Evolutionary conservation across 2,329 filamentous ascomycete species (phyloP), one percentile per base, ranked within the genome.

Genomic region (Aspergillus pseudotamarii): DNA sequence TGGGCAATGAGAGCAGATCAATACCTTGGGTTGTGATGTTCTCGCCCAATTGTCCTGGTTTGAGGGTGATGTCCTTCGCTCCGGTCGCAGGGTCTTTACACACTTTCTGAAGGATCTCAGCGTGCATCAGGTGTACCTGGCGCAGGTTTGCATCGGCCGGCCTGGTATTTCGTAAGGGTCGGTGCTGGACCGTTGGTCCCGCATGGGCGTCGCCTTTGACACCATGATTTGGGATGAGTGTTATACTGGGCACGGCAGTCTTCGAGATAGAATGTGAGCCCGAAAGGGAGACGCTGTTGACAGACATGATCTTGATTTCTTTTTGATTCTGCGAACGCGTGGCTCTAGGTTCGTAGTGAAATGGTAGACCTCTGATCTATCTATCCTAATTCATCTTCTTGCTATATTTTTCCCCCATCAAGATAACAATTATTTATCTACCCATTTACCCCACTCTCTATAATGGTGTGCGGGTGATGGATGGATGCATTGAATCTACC

Each of bases 11-110:
- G 14, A 61, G 41, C 32, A 67, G 50, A 23, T 67, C 60, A 16
- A 65, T 55, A 1, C 65, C 63, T 28, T 59, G 46, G 1, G 65
- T 67, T 14, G 63, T 65, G 19, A 67, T 55, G 36, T 67, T 67
- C 28, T 67, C 58, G 2, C 65, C 65, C 1, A 67, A 28, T 0
- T 43, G 50, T 6, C 65, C 65, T 0, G 63, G 38, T 6, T n/a
- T 28, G 14, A 50, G 26, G 10, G 6, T 6, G 23, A 50, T 30
- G 9, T 28, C 46, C 46, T 50, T 50, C 46, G 3, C 14, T 50
- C 26, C 46, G 46, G 46, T 50, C 26, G 8, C 26, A 28, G 46
- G 46, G 26, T 50, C 46, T 10, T 26, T 50, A n/a, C 12, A 50
- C 16, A 50, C 46, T 30, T 30, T 26, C 8, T 50, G 46, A 50